Percentiles rank a stretch among this genome's conserved stretches.
These are phyloP conservation scores for Anthostomella pinea DNA, from an alignment of 2,329 filamentous ascomycete genomes.

Conservation along the genomic window DNA sequence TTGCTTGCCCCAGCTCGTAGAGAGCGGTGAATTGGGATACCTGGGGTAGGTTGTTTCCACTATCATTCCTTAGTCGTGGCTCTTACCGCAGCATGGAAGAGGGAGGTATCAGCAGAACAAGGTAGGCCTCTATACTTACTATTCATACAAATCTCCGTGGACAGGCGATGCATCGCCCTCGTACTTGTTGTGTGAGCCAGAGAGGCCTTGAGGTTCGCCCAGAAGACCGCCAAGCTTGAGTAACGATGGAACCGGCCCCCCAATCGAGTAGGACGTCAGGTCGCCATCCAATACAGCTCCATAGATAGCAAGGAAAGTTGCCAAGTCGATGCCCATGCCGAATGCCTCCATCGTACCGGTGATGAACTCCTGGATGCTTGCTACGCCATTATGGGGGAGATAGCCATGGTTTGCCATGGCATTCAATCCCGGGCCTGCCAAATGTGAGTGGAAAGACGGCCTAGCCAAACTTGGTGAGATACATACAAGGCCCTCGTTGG, in stretches of 20 bases:
- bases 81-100: no score
- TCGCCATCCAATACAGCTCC: conserved; percentile 9
- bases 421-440: conserved; percentile 3
- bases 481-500: conserved; percentile 7
- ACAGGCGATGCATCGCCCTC: conserved; percentile 6
- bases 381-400: conserved; percentile 9
- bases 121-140: no score
- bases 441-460: not conserved
- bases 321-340: conserved; percentile 8
- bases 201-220: conserved; percentile 4
- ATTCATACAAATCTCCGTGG: conserved; percentile 10
- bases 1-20: not conserved
- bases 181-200: conserved; percentile 9
- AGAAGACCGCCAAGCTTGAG: conserved; percentile 7
- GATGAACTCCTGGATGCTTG: conserved; percentile 5
- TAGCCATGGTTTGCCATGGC: conserved; percentile 12
- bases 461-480: not conserved
- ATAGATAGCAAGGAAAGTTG: conserved; percentile 7
- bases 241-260: conserved; percentile 4
- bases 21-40: conserved; percentile 1
- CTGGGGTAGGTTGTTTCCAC: not conserved
- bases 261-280: conserved; percentile 7
- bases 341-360: conserved; percentile 4
- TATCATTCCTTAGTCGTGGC: no score
- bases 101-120: no score